These are phyloP conservation scores for Russula vinacea DNA, from an alignment of 768 basidiomycete species.

Conservation along the genomic window DNA sequence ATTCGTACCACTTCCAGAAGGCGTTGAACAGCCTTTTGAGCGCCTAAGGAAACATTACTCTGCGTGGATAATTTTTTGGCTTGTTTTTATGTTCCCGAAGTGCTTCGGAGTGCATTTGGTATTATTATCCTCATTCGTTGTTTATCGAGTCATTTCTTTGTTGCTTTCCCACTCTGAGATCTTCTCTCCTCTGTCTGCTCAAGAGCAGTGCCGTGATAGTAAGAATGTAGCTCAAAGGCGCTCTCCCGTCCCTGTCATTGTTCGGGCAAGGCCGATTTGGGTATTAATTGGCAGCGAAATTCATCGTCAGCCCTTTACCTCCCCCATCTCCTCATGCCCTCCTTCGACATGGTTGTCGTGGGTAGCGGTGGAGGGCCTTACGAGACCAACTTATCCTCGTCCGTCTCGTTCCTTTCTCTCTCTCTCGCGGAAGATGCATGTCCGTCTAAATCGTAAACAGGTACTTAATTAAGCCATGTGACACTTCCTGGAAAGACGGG, in stretches of 20 bases:
- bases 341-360: conserved; percentile 73
- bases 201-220: neutral
- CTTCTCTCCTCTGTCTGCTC: neutral
- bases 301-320: neutral
- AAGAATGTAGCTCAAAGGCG: neutral
- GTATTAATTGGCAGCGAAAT: conserved; percentile 17
- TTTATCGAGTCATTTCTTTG: conserved; percentile 17
- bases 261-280: no score
- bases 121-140: conserved; percentile 8
- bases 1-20: conserved; percentile 76
- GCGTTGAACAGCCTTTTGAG: conserved; percentile 74
- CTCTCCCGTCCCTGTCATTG: neutral
- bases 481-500: conserved; percentile 72
- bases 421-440: conserved; percentile 16
- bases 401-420: conserved; percentile 36
- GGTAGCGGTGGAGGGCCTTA: conserved; percentile 80
- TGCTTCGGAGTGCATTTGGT: neutral
- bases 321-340: conserved; percentile 38
- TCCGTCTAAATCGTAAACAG: conserved; percentile 41
- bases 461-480: conserved; percentile 80
- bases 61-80: conserved; percentile 18
- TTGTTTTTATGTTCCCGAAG: neutral
- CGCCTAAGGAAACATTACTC: conserved; percentile 2
- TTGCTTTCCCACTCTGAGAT: conserved; percentile 12
- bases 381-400: conserved; percentile 88